phyloP scores from a whole-genome alignment of 805 yeast genomes.

The Yarrowia deformans region DNA sequence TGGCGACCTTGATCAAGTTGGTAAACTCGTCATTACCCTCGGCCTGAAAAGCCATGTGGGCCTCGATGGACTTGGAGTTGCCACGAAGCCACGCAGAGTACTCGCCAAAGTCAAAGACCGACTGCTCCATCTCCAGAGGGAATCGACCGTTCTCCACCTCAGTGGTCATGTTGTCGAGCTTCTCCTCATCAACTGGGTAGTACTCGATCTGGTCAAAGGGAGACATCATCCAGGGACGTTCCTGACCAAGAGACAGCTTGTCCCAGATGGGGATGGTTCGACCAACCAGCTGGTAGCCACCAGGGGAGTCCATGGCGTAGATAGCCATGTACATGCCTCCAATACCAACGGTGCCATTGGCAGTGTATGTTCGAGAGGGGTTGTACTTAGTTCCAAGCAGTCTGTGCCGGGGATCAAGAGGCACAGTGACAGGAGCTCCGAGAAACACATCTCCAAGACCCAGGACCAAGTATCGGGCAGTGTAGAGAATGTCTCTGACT shows the following conservation, averaged over 20 bases:
- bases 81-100: slow-evolving; percentile 80
- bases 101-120: slow-evolving; percentile 81
- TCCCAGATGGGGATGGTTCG: slow-evolving; percentile 99
- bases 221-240: slow-evolving; percentile 85
- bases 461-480: slow-evolving; percentile 88
- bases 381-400: slow-evolving; percentile 92
- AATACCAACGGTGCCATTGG: slow-evolving; percentile 96
- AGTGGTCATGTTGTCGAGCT: slow-evolving; percentile 72
- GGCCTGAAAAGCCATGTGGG: slow-evolving; percentile 72
- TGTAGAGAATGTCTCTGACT: slow-evolving; percentile 82
- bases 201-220: slow-evolving; percentile 96
- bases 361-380: slow-evolving; percentile 95
- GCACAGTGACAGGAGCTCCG: slow-evolving; percentile 99
- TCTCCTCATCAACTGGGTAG: slow-evolving; percentile 88
- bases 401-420: slow-evolving; percentile 95
- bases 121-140: slow-evolving; percentile 73
- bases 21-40: slow-evolving; percentile 88
- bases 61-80: slow-evolving; percentile 73
- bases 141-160: slow-evolving; percentile 83
- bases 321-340: slow-evolving; percentile 99
- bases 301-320: slow-evolving; percentile 97
- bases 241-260: slow-evolving; percentile 76
- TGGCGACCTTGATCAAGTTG: slow-evolving; percentile 77
- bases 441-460: slow-evolving; percentile 97
- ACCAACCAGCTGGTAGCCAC: slow-evolving; percentile 97